A percentile compares a stretch with the other conserved stretches of the same genome.
Conservation (phyloP, 2,329 filamentous ascomycete genomes). For the Teratosphaeriaceae sp. region DNA sequence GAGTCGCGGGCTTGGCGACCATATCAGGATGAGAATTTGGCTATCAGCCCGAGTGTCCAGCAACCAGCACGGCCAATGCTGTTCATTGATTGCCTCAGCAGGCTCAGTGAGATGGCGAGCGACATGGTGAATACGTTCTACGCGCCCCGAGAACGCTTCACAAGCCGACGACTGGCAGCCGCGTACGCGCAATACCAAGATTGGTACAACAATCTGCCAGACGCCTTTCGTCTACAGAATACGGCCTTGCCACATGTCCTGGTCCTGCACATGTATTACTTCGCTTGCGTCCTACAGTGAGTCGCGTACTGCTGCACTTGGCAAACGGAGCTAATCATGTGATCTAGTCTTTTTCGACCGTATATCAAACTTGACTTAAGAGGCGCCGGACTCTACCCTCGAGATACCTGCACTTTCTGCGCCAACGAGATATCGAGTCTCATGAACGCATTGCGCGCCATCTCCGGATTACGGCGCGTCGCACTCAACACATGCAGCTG, state of each 20-base stretch:
- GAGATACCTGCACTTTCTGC: conserved; percentile 55
- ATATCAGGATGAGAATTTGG: conserved; percentile 28
- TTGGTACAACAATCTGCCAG: conserved; percentile 64
- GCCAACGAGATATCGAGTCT: conserved; percentile 40
- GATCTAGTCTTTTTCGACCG: conserved; percentile 64
- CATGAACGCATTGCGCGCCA: conserved; percentile 35
- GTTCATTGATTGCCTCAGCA: conserved; percentile 53
- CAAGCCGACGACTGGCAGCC: conserved; percentile 55
- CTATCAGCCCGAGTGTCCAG: conserved; percentile 57
- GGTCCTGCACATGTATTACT: conserved; percentile 46
- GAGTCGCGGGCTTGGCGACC: conserved; percentile 32
- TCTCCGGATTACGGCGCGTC: conserved; percentile 38
- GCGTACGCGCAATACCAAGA: conserved; percentile 63
- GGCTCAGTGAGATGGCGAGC: conserved; percentile 67
- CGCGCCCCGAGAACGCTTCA: conserved; percentile 59
- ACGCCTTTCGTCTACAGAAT: conserved; percentile 56
- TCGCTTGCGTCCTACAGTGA: conserved; percentile 21
- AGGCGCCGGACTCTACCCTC: conserved; percentile 56
- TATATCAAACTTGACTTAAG: conserved; percentile 56
- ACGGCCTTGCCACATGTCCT: conserved; percentile 68
- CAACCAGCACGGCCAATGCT: conserved; percentile 50
- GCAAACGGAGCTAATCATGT: conserved; percentile 28
- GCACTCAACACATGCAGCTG: conserved; percentile 34
- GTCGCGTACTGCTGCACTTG: no score
- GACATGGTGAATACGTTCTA: conserved; percentile 66